Evolutionary conservation across 2,329 filamentous ascomycete species (phyloP).

Genomic region (Alternaria triticina): DNA sequence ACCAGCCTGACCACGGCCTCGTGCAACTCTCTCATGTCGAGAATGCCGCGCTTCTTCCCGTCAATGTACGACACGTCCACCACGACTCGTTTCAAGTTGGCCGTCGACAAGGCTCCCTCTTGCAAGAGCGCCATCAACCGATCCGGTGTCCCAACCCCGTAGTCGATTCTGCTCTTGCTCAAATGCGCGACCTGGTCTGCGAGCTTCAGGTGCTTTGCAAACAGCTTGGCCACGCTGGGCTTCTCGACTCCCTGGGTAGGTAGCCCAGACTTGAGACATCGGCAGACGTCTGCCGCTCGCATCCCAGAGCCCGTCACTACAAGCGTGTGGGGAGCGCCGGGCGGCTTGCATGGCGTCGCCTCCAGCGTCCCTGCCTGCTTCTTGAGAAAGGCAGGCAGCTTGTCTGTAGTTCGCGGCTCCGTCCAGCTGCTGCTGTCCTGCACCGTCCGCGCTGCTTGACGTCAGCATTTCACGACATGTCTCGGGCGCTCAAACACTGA

Average conservation of each 20-base stretch:
- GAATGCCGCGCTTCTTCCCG: conserved; percentile 88
- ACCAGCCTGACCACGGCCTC: conserved; percentile 79
- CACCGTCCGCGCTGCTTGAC: conserved; percentile 69
- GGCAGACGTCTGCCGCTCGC: conserved; percentile 82
- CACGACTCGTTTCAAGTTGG: conserved; percentile 77
- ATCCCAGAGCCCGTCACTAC: conserved; percentile 86
- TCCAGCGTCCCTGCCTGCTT: conserved; percentile 66
- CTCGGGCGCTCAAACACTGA: conserved; percentile 41
- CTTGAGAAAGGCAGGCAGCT: conserved; percentile 81
- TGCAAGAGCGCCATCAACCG: conserved; percentile 83
- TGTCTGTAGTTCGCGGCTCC: conserved; percentile 69
- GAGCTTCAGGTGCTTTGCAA: conserved; percentile 98
- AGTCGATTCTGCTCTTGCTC: conserved; percentile 72
- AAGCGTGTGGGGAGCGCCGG: conserved; percentile 74
- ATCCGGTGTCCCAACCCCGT: conserved; percentile 89
- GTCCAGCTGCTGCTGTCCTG: conserved; percentile 79
- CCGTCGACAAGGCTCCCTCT: conserved; percentile 74
- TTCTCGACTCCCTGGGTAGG: conserved; percentile 62
- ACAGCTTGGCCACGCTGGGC: conserved; percentile 83
- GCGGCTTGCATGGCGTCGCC: conserved; percentile 67
- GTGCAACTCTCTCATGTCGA: conserved; percentile 95
- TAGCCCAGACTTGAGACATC: conserved; percentile 71
- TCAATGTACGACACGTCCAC: conserved; percentile 94
- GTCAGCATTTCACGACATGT: conserved; percentile 15
- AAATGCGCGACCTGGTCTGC: conserved; percentile 83